These are phyloP conservation scores for Prunella vulgaris DNA, from an alignment of 257 asterid species.

Conservation along the genomic window DNA sequence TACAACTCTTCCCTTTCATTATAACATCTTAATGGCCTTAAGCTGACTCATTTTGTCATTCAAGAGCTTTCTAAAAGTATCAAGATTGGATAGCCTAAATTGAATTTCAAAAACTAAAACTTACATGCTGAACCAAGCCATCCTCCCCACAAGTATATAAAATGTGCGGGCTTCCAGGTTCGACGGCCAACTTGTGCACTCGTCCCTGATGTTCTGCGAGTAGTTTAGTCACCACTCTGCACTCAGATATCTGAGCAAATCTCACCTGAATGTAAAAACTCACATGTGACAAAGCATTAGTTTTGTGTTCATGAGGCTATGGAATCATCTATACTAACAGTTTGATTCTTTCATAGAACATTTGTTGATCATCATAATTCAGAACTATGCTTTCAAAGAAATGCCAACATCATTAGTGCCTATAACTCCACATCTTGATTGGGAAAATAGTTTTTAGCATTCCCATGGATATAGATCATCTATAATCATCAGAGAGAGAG, in stretches of 20 bases:
- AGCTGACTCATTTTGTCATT: neutral
- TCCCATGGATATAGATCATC: neutral
- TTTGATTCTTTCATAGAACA: conserved; percentile 1
- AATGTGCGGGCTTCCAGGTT: conserved; percentile 83
- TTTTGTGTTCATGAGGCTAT: conserved; percentile 4
- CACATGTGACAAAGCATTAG: conserved; percentile 11
- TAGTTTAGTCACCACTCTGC: conserved; percentile 62
- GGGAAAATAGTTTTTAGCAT: neutral
- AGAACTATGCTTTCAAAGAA: neutral
- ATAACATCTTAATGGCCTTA: neutral
- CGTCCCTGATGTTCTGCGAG: conserved; percentile 63
- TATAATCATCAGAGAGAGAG: neutral
- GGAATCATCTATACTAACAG: neutral
- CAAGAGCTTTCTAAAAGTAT: neutral
- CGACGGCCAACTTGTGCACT: conserved; percentile 78
- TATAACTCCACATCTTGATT: neutral
- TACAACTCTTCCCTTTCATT: neutral
- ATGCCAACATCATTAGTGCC: neutral
- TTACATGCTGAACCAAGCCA: conserved; percentile 89
- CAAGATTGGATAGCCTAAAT: neutral
- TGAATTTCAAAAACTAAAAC: conserved; percentile 16
- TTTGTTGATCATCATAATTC: neutral
- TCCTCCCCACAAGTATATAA: conserved; percentile 91
- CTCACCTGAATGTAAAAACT: conserved; percentile 55
- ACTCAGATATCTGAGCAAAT: conserved; percentile 61